Evolutionary conservation across 208 protist genomes (phyloP).

Genomic region (Leptomonas seymouri): DNA sequence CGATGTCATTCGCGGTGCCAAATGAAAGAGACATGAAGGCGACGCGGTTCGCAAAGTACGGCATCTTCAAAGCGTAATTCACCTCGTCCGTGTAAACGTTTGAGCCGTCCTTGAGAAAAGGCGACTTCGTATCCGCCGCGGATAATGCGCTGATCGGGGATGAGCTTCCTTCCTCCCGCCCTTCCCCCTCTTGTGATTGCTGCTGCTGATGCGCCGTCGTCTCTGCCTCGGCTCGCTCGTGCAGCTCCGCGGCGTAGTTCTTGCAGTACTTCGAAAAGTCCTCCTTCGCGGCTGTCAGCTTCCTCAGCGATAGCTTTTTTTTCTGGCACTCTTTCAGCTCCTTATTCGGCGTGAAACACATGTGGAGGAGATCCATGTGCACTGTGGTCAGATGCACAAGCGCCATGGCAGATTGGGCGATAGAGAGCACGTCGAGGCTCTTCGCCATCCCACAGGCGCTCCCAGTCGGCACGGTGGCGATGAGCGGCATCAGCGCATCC

Average conservation of each 20-base stretch:
- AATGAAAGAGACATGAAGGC: slow-evolving; percentile 91
- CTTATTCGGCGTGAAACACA: slow-evolving; percentile 54
- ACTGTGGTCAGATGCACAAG: slow-evolving; percentile 72
- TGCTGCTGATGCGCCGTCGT: slow-evolving; percentile 1
- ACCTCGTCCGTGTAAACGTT: slow-evolving; percentile 50
- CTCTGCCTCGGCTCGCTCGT: slow-evolving; percentile 13
- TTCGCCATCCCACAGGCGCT: slow-evolving; percentile 88
- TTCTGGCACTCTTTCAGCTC: slow-evolving; percentile 40
- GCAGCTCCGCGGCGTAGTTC: slow-evolving; percentile 28
- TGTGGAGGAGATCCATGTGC: slow-evolving; percentile 62
- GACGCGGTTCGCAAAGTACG: slow-evolving; percentile 54
- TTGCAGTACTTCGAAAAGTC: slow-evolving; percentile 35
- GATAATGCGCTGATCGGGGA: neutral
- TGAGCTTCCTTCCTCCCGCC: neutral
- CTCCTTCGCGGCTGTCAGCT: slow-evolving; percentile 20
- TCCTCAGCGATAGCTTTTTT: slow-evolving; percentile 13
- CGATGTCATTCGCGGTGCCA: slow-evolving; percentile 82
- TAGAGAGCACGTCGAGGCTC: slow-evolving; percentile 57
- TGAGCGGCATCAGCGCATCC: slow-evolving; percentile 55
- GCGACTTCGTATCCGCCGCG: slow-evolving; percentile 22
- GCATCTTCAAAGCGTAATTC: slow-evolving; percentile 38
- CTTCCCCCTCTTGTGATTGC: neutral
- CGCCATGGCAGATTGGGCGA: slow-evolving; percentile 52
- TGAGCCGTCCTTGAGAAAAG: slow-evolving; percentile 55
- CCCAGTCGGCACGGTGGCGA: slow-evolving; percentile 79